Evolutionary conservation across 495 filamentous ascomycete species (phyloP), one percentile per base, ranked within the genome.

Genomic region (Achaetomiella virescens): DNA sequence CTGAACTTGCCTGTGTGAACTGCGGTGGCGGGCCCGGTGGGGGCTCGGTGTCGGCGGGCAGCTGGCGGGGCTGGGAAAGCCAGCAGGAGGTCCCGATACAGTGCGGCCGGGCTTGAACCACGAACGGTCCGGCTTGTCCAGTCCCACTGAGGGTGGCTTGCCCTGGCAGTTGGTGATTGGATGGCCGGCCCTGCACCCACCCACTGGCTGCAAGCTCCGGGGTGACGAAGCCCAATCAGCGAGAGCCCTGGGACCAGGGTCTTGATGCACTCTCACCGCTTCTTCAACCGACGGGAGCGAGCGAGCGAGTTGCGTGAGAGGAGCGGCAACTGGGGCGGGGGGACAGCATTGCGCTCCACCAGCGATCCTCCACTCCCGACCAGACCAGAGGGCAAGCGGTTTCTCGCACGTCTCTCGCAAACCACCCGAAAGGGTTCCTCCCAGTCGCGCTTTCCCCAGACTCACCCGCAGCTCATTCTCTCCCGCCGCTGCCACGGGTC

Each of bases 191-290:
- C 60, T 66, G 65, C 63, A 57, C 48, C 53, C 60, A 67, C 48
- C 60, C 62, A 61, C 60, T 38, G 40, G 54, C 29, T 57, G 64
- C 61, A 62, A 57, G 52, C 24, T 36, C 50, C 36, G 57, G 44
- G 48, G 25, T 36, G 33, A n/a, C 35, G 18, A n/a, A 40, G 52
- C 27, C 66, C 66, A 69, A 69, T 69, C 65, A 69, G 47, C 29
- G 22, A n/a, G 12, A 6, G 52, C 21, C n/a, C 44, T 24, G 47
- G 41, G 61, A 63, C 67, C 61, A 53, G 67, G 67, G 61, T 63
- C 52, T 55, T 22, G 55, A 66, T 61, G 66, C 68, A 58, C 63
- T 57, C 62, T 71, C 68, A 71, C 68, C 68, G 68, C 68, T 61
- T 71, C 68, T 71, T 71, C 68, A 64, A 63, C 60, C 46, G 48